A percentile compares a stretch with the other conserved stretches of the same genome.
Evolutionary conservation across 2,329 filamentous ascomycete species (phyloP).

Genomic region (Aspergillus arachidicola): DNA sequence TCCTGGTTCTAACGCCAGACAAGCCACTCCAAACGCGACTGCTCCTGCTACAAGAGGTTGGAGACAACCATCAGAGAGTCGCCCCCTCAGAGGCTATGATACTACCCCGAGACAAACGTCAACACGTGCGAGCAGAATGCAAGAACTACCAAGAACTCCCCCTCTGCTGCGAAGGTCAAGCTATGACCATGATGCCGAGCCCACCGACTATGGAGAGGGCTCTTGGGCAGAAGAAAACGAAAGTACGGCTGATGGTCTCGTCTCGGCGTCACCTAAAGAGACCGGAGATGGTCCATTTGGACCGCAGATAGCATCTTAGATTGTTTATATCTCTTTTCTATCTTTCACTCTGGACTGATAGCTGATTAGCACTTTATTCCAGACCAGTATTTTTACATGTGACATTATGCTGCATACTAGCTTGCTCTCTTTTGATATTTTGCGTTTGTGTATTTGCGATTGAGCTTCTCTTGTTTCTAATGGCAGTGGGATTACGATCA

Average conservation of each 20-base stretch:
- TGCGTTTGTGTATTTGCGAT: constrained; percentile 1
- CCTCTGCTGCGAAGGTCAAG: constrained; percentile 57
- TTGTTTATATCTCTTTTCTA: constrained; percentile 9
- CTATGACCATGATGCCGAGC: constrained; percentile 64
- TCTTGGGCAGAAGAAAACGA: constrained; percentile 54
- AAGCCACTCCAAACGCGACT: constrained; percentile 54
- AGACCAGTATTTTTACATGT: neutral
- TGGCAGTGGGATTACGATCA: constrained; percentile 13
- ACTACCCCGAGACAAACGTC: constrained; percentile 33
- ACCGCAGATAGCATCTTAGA: constrained; percentile 30
- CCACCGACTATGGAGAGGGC: constrained; percentile 48
- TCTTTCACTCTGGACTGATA: constrained; percentile 14
- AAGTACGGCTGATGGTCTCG: constrained; percentile 48
- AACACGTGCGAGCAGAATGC: constrained; percentile 32
- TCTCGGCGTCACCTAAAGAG: constrained; percentile 37
- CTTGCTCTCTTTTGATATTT: constrained; percentile 6
- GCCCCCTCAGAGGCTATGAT: constrained; percentile 36
- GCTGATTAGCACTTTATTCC: neutral
- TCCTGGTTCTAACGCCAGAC: constrained; percentile 73
- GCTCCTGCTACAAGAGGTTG: constrained; percentile 30
- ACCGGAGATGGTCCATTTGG: constrained; percentile 34
- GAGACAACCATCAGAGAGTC: constrained; percentile 37
- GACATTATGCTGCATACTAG: constrained; percentile 7
- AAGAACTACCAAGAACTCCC: constrained; percentile 52
- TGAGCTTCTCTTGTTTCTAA: constrained; percentile 5